phyloP scores from a whole-genome alignment of 371 early-diverging fungal genomes.

The Mucor circinelloides region DNA sequence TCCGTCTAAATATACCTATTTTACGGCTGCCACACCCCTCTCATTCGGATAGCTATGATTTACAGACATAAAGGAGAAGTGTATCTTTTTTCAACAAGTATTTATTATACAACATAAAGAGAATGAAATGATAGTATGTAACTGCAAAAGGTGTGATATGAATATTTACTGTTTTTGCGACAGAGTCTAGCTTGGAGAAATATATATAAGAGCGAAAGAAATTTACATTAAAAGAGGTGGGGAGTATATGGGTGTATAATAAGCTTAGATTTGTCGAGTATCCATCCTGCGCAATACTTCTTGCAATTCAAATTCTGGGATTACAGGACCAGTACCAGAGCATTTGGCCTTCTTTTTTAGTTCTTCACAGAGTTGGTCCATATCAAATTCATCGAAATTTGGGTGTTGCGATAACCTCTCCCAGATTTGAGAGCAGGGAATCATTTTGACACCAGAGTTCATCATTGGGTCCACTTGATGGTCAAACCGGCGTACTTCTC shows the following conservation, averaged over 20 bases:
- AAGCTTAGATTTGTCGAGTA: slow-evolving; percentile 2
- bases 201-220: neutral
- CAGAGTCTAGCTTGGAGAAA: neutral
- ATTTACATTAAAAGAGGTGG: neutral
- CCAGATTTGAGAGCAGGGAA: slow-evolving; percentile 55
- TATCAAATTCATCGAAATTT: slow-evolving; percentile 52
- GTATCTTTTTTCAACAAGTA: neutral
- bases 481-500: slow-evolving; percentile 17
- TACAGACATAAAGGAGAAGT: neutral
- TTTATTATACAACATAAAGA: neutral
- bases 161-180: neutral
- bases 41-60: neutral
- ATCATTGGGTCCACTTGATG: slow-evolving; percentile 13
- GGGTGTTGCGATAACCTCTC: slow-evolving; percentile 58
- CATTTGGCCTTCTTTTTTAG: slow-evolving; percentile 60
- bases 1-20: neutral
- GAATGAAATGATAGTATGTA: neutral
- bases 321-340: slow-evolving; percentile 58
- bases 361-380: slow-evolving; percentile 44
- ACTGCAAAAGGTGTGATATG: neutral
- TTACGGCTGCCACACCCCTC: neutral
- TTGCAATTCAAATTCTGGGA: slow-evolving; percentile 48
- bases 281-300: slow-evolving; percentile 25
- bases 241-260: neutral
- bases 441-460: slow-evolving; percentile 16